Conservation (phyloP, 495 filamentous ascomycete genomes). For the Penicillium tannophilum region DNA sequence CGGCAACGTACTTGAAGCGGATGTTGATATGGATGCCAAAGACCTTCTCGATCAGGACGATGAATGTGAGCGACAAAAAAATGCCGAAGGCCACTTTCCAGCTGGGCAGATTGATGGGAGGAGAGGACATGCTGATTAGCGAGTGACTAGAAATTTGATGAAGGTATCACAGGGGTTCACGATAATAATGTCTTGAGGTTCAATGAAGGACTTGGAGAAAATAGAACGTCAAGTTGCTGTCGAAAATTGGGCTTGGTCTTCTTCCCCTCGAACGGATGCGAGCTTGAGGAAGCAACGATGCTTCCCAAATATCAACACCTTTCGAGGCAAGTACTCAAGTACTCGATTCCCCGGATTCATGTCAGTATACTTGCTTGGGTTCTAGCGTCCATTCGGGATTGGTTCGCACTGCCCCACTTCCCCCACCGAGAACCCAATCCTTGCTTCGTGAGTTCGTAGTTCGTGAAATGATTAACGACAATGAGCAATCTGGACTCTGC, state of each 20-base stretch:
- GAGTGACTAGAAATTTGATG: not conserved
- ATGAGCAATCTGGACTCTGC: not conserved
- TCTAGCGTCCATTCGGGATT: not conserved
- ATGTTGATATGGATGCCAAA: conserved; percentile 3
- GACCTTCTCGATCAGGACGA: conserved; percentile 10
- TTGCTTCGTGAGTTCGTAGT: not conserved
- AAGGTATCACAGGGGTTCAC: not conserved
- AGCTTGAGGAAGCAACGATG: not conserved
- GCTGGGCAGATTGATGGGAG: conserved; percentile 3
- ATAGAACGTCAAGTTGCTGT: not conserved
- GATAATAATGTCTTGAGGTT: not conserved
- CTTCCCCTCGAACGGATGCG: too few species aligned
- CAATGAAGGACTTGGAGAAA: not conserved
- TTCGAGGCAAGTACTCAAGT: too few species aligned
- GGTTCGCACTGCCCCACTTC: not conserved
- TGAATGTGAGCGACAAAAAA: conserved; percentile 6
- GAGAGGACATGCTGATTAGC: conserved; percentile 5
- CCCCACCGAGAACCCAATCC: not conserved
- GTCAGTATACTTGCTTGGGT: not conserved
- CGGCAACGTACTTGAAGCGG: not conserved
- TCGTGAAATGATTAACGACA: not conserved
- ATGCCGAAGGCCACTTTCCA: conserved; percentile 5
- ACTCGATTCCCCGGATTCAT: too few species aligned
- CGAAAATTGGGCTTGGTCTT: not conserved
- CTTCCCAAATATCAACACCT: too few species aligned